Evolutionary conservation across 2,329 filamentous ascomycete genomes (phyloP).

Genomic region (Fusarium zealandicum): DNA sequence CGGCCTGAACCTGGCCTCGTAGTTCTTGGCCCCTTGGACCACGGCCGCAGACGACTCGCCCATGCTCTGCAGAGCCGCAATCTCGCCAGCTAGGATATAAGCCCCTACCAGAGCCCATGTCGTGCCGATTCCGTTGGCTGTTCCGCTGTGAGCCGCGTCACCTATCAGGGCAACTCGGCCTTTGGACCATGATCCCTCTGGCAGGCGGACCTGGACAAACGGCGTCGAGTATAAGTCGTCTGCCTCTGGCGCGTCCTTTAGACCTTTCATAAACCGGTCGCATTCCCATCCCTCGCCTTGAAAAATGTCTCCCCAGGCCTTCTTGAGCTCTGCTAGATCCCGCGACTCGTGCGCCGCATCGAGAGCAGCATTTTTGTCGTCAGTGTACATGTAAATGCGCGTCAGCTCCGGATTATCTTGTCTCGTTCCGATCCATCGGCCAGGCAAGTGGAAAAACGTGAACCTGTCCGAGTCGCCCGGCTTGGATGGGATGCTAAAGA

Average conservation of each 20-base stretch:
- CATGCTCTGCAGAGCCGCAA: slow-evolving; percentile 3
- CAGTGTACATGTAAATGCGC: slow-evolving; percentile 2
- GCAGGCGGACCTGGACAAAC: not conserved
- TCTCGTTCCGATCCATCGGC: slow-evolving; percentile 1
- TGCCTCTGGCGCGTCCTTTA: not conserved
- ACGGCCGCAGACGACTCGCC: slow-evolving; percentile 5
- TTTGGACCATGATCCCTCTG: slow-evolving; percentile 3
- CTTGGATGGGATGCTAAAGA: slow-evolving; percentile 13
- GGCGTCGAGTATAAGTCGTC: not conserved
- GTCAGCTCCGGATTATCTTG: slow-evolving; percentile 1
- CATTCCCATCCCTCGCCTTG: slow-evolving; percentile 2
- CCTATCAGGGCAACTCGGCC: not conserved
- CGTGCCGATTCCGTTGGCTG: not conserved
- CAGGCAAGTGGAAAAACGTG: slow-evolving; percentile 1
- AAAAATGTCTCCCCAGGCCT: slow-evolving; percentile 3
- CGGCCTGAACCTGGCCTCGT: slow-evolving; percentile 15
- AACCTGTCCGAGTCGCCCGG: slow-evolving; percentile 1
- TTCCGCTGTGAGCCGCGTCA: not conserved
- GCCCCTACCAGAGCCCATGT: not conserved
- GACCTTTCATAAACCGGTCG: slow-evolving; percentile 1
- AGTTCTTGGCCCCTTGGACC: slow-evolving; percentile 12
- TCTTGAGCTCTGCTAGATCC: slow-evolving; percentile 1
- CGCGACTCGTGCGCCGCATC: slow-evolving; percentile 3
- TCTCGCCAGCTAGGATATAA: not conserved
- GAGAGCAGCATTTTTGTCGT: not conserved